Base-by-base conservation (phyloP, 768 basidiomycete species). In the Leucocoprinus birnbaumii region DNA sequence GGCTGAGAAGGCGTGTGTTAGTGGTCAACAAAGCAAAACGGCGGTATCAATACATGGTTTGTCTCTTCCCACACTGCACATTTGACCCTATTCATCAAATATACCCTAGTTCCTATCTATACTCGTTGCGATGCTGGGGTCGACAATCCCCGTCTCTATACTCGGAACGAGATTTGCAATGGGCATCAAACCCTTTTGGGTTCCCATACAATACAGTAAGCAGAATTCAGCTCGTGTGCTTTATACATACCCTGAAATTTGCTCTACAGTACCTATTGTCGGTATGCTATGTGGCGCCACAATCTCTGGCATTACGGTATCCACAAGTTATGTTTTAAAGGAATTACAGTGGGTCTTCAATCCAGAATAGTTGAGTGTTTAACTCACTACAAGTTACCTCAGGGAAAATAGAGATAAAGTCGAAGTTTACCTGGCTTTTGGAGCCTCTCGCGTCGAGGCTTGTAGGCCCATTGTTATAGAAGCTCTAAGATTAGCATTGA, bases 281-380 rank as follows among this genome's bases (percentile, higher is more conserved):
- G 91, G 93, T 6, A 94, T 94, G 93, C 74, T 94, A 2, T 87
- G 90, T 38, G 91, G 91, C 1, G 83, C 80, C 52, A 85, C 89
- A 1, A 86, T 94, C 49, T 85, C 86, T 0, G 83, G 85, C 0
- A 80, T 94, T 6, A 85, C 90, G 2, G 81, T 94, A 0, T 78
- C 85, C 2, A 73, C 87, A 2, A 82, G 79, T 51, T 85, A 80
- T 52, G 78, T 92, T n/a, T 73, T 91, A 44, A 88, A 83, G 58
- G 90, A 94, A 61, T 69, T 95, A 19, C 75, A 82, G 89, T 90
- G 59, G 24, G 85, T 38, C 1, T 25, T 14, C n/a, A n/a, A n/a
- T n/a, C 57, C 18, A 25, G 31, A 1, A 40, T 48, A 16, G 16
- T 55, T 14, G 31, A 22, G 13, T 25, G 14, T 35, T 35, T 14